phyloP scores from a whole-genome alignment of 495 filamentous ascomycete species.

The Aspergillus cristatus region DNA sequence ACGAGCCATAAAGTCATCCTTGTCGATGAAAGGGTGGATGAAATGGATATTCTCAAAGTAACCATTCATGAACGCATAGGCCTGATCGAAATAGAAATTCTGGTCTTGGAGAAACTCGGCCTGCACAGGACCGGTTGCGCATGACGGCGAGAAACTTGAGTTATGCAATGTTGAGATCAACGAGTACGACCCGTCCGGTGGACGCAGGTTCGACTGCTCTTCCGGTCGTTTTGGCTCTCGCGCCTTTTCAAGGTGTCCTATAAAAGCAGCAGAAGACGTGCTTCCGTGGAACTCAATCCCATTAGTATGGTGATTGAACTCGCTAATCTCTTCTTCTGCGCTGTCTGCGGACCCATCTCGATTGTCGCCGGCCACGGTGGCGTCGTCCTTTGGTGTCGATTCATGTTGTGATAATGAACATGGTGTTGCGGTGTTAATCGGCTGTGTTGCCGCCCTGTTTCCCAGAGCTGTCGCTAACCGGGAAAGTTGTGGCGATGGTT shows the following conservation, averaged over 20 bases:
- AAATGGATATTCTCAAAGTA: slow-evolving; percentile 37
- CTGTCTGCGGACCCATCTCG: slow-evolving; percentile 20
- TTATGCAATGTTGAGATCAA: slow-evolving; percentile 32
- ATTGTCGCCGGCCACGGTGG: slow-evolving; percentile 6
- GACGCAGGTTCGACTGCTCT: slow-evolving; percentile 7
- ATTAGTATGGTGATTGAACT: slow-evolving; percentile 32
- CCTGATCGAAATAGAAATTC: slow-evolving; percentile 34
- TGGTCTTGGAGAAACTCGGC: slow-evolving; percentile 17
- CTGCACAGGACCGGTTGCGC: slow-evolving; percentile 16
- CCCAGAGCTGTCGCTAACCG: slow-evolving; percentile 3
- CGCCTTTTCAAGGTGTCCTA: slow-evolving; percentile 26
- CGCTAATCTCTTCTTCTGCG: slow-evolving; percentile 24
- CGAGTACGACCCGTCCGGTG: slow-evolving; percentile 13
- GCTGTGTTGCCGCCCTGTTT: slow-evolving; percentile 1
- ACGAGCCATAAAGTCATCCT: slow-evolving; percentile 28
- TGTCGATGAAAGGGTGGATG: slow-evolving; percentile 34
- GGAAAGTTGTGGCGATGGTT: slow-evolving; percentile 8
- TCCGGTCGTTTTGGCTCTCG: slow-evolving; percentile 13
- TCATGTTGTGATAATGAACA: slow-evolving; percentile 19
- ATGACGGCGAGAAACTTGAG: slow-evolving; percentile 28
- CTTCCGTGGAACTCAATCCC: slow-evolving; percentile 33
- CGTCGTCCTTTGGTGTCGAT: slow-evolving; percentile 17
- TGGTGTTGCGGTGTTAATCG: slow-evolving; percentile 17
- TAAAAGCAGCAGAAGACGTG: slow-evolving; percentile 27
- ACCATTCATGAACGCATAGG: slow-evolving; percentile 34